A percentile compares a stretch with the other conserved stretches of the same genome.
Conservation (phyloP, 2,329 filamentous ascomycete genomes). For the Xylaria digitata region DNA sequence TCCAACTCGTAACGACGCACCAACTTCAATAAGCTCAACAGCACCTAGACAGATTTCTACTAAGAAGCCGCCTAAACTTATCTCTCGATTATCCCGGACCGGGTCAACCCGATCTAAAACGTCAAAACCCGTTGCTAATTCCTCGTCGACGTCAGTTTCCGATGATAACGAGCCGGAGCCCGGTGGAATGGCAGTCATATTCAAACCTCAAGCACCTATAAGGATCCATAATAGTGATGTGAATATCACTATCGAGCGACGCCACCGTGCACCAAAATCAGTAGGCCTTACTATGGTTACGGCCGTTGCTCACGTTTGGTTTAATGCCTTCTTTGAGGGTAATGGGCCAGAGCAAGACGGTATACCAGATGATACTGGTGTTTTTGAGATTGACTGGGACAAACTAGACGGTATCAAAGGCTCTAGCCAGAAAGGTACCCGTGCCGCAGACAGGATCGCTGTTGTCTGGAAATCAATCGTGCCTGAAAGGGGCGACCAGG, state of each 20-base stretch:
- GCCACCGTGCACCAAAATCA: slow-evolving; percentile 80
- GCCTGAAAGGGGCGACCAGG: slow-evolving; percentile 38
- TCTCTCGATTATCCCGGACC: slow-evolving; percentile 36
- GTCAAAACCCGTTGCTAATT: slow-evolving; percentile 30
- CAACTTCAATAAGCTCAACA: slow-evolving; percentile 28
- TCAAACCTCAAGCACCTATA: slow-evolving; percentile 76
- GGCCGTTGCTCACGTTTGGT: slow-evolving; percentile 94
- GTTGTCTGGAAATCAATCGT: slow-evolving; percentile 79
- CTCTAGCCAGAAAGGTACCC: slow-evolving; percentile 81
- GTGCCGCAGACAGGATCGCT: slow-evolving; percentile 82
- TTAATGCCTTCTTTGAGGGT: slow-evolving; percentile 94
- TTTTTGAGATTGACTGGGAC: slow-evolving; percentile 70
- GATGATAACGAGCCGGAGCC: slow-evolving; percentile 58
- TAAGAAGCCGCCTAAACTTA: slow-evolving; percentile 40
- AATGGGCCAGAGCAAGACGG: slow-evolving; percentile 76
- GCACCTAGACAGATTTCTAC: slow-evolving; percentile 24
- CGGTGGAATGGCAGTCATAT: slow-evolving; percentile 79
- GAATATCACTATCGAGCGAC: slow-evolving; percentile 88
- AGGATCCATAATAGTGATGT: slow-evolving; percentile 84
- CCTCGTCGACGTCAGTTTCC: slow-evolving; percentile 36
- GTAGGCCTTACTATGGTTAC: slow-evolving; percentile 92
- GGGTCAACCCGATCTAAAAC: slow-evolving; percentile 31
- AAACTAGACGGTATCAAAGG: slow-evolving; percentile 95
- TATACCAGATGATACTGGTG: slow-evolving; percentile 72
- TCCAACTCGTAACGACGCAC: slow-evolving; percentile 30